phyloP scores from a whole-genome alignment of 2,329 filamentous ascomycete genomes.

The Aquanectria penicillioides region DNA sequence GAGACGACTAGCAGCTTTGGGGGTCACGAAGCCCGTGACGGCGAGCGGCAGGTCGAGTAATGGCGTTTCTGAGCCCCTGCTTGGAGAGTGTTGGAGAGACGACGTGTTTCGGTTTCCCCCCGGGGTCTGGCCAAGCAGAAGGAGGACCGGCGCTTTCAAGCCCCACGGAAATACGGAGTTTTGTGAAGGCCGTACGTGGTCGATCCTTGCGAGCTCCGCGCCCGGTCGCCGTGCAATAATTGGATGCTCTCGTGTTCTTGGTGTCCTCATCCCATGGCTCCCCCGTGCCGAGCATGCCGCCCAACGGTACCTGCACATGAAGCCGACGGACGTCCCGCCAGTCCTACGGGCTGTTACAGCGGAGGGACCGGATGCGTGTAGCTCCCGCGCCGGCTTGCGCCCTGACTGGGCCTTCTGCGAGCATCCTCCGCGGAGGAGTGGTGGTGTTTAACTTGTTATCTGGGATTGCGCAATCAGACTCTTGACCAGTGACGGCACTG shows the following conservation, averaged over 20 bases:
- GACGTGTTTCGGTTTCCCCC: constrained; percentile 4
- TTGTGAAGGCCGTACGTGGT: constrained; percentile 23
- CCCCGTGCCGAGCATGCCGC: constrained; percentile 39
- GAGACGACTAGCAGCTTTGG: constrained; percentile 28
- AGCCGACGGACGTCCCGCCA: constrained; percentile 18
- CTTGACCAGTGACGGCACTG: background rate
- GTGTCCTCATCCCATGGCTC: constrained; percentile 26
- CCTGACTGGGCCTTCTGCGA: constrained; percentile 1
- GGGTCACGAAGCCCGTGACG: constrained; percentile 19
- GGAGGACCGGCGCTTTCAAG: background rate
- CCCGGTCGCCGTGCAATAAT: constrained; percentile 30
- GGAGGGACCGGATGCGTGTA: constrained; percentile 36
- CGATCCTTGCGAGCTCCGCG: constrained; percentile 22
- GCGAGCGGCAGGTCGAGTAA: no score
- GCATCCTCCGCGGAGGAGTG: background rate
- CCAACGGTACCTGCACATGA: constrained; percentile 25
- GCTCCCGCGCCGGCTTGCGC: constrained; percentile 40
- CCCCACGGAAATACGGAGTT: constrained; percentile 18
- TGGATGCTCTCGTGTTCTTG: constrained; percentile 31
- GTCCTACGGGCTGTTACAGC: constrained; percentile 4
- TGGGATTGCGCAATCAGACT: background rate
- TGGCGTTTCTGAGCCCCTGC: no score
- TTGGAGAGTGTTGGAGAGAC: background rate
- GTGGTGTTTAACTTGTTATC: background rate
- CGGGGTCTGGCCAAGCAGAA: background rate